Base-by-base conservation (phyloP, 208 protist species). In the Acanthamoeba polyphaga region DNA sequence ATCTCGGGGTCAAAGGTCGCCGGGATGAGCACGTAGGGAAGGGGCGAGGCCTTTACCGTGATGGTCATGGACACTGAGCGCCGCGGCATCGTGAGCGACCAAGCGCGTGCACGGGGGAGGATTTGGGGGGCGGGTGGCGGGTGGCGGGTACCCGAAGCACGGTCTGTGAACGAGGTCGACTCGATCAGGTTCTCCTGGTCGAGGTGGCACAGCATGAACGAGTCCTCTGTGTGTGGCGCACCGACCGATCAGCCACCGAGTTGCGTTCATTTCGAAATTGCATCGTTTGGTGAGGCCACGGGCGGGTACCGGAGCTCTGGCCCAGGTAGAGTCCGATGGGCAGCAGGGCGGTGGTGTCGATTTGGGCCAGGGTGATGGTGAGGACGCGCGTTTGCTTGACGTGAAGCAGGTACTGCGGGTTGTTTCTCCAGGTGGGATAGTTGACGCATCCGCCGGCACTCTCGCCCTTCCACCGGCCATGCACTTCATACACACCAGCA, bases 371-470 rank as follows among this genome's bases (percentile, higher is more conserved):
- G 12, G 87, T 74, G 87, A 92, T 92, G 8, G 58, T 74, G 38
- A 92, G 60, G 15, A 9, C 49, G 4, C 62, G 19, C 22, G 87
- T 55, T 24, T 53, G 58, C 17, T 32, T 58, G 34, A 92, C 87
- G 58, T 51, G 34, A 1, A 92, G 29, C 38, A 92, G 9, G 29
- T 58, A 92, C 66, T 92, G 84, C 32, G 92, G 92, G 32, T 95
- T 95, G 76, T 70, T 74, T 24, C 78, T 66, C 70, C 74, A 85
- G 0, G 74, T 95, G 51, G 70, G 55, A 43, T 89, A 76, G 66
- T 95, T 95, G 51, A 68, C 53, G 76, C 92, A 95, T 43, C 92
- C 92, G 24, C 92, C 92, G 12, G 74, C 70, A 13, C 58, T 89
- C 55, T 60, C 51, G 10, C 51, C 92, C 27, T 89, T 68, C 92